Percentiles rank a stretch among this genome's conserved stretches.
These are phyloP conservation scores for Suillus brevipes DNA, from an alignment of 768 basidiomycete genomes.

Conservation along the genomic window DNA sequence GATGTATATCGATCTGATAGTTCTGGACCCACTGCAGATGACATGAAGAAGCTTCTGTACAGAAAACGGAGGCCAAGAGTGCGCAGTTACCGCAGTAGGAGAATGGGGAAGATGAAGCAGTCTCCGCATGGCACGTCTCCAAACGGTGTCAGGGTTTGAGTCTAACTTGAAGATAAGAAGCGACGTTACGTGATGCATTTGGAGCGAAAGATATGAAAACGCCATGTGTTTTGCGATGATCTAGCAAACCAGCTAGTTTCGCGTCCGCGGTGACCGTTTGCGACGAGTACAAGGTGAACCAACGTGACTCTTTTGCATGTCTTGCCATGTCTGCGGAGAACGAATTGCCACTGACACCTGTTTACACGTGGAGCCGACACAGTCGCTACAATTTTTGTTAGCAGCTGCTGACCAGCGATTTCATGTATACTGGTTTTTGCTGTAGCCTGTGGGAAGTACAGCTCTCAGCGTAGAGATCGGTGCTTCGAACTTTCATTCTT, in stretches of 20 bases:
- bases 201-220: not conserved
- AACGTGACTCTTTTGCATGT: not conserved
- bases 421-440: too few relatives aligned
- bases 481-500: not conserved
- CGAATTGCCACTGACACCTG: not conserved
- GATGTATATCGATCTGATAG: not conserved
- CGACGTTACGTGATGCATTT: not conserved
- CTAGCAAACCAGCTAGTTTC: not conserved
- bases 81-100: too few relatives aligned
- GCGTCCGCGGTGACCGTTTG: not conserved
- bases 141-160: not conserved
- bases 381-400: too few relatives aligned
- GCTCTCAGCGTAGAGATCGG: too few relatives aligned
- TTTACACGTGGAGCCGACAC: not conserved
- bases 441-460: too few relatives aligned
- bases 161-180: not conserved
- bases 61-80: too few relatives aligned
- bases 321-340: not conserved
- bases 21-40: not conserved
- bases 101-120: too few relatives aligned
- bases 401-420: too few relatives aligned
- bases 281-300: constrained; percentile 3
- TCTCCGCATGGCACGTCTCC: too few relatives aligned
- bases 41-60: too few relatives aligned
- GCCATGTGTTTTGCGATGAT: not conserved